A percentile compares a stretch with the other conserved stretches of the same genome.
phyloP scores from a whole-genome alignment of 1,284 basidiomycete genomes.

The Peniophora sp. region DNA sequence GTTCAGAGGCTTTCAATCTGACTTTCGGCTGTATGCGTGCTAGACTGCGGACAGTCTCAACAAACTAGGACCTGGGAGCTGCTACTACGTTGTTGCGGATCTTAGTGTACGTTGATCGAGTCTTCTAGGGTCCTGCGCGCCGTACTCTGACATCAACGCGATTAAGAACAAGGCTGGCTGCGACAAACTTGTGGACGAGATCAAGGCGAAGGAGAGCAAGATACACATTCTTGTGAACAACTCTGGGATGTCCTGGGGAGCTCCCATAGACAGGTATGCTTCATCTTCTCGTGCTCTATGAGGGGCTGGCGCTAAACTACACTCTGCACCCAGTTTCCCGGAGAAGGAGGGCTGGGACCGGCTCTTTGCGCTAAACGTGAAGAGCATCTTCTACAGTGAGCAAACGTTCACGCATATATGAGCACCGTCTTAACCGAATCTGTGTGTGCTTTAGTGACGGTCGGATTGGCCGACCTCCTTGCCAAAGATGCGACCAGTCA shows the following conservation, averaged over 20 bases:
- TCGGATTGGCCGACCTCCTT: constrained; percentile 64
- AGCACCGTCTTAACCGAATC: constrained; percentile 1
- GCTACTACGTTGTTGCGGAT: constrained; percentile 68
- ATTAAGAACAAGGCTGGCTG: constrained; percentile 72
- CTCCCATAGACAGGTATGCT: constrained; percentile 47
- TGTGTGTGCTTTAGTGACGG: constrained; percentile 41
- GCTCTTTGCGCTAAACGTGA: constrained; percentile 72
- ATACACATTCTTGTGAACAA: constrained; percentile 80
- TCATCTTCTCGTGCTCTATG: too few species aligned
- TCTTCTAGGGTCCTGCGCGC: too few species aligned
- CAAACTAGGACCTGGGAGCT: constrained; percentile 47
- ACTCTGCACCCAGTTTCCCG: constrained; percentile 38
- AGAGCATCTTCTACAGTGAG: constrained; percentile 74
- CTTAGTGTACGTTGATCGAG: constrained; percentile 61
- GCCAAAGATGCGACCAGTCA: constrained; percentile 56
- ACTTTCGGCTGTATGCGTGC: neutral
- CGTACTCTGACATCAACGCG: neutral
- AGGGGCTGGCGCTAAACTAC: too few species aligned
- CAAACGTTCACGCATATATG: constrained; percentile 5
- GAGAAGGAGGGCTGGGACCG: constrained; percentile 83
- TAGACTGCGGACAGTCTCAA: constrained; percentile 58
- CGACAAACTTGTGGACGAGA: constrained; percentile 60
- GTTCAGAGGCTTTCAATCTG: too few species aligned
- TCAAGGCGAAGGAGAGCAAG: constrained; percentile 62
- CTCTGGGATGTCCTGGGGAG: constrained; percentile 77